Percentiles rank a stretch among this genome's conserved stretches.
Evolutionary conservation across 352 stramenopile genomes (phyloP).

Genomic region (Plasmopara viticola): DNA sequence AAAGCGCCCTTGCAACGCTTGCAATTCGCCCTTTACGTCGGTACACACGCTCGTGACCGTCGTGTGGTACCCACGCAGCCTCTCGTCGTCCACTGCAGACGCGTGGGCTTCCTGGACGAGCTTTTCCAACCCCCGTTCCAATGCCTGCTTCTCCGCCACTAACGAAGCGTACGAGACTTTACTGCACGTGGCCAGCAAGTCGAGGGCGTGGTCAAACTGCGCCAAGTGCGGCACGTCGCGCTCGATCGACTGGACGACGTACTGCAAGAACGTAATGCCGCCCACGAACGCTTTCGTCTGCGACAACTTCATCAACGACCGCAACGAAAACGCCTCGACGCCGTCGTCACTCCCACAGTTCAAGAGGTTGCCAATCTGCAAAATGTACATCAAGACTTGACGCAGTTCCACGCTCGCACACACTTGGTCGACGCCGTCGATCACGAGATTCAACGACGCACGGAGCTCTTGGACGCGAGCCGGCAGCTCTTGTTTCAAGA

Average conservation of each 20-base stretch:
- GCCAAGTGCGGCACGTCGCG: slow-evolving; percentile 66
- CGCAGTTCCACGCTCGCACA: slow-evolving; percentile 64
- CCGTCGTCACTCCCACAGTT: slow-evolving; percentile 63
- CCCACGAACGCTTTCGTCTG: slow-evolving; percentile 84
- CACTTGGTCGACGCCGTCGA: slow-evolving; percentile 69
- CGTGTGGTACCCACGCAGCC: slow-evolving; percentile 30
- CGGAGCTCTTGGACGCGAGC: slow-evolving; percentile 66
- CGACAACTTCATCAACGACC: slow-evolving; percentile 78
- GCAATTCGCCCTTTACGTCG: slow-evolving; percentile 55
- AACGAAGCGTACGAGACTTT: slow-evolving; percentile 65
- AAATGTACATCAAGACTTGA: slow-evolving; percentile 84
- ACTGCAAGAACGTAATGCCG: slow-evolving; percentile 77
- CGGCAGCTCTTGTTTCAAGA: slow-evolving; percentile 84
- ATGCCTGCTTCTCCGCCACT: slow-evolving; percentile 58
- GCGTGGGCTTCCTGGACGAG: slow-evolving; percentile 45
- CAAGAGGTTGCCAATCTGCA: slow-evolving; percentile 71
- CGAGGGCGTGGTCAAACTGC: slow-evolving; percentile 72
- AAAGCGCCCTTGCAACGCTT: slow-evolving; percentile 40
- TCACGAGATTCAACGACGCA: slow-evolving; percentile 72
- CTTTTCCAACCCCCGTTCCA: slow-evolving; percentile 56
- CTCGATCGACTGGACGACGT: slow-evolving; percentile 83
- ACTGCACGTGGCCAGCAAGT: slow-evolving; percentile 64
- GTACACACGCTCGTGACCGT: slow-evolving; percentile 55
- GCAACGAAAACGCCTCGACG: slow-evolving; percentile 65
- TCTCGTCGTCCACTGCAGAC: slow-evolving; percentile 21